These are phyloP conservation scores for Eragrostis nindensis DNA, from an alignment of 176 grass and related monocot genomes.

Conservation along the genomic window DNA sequence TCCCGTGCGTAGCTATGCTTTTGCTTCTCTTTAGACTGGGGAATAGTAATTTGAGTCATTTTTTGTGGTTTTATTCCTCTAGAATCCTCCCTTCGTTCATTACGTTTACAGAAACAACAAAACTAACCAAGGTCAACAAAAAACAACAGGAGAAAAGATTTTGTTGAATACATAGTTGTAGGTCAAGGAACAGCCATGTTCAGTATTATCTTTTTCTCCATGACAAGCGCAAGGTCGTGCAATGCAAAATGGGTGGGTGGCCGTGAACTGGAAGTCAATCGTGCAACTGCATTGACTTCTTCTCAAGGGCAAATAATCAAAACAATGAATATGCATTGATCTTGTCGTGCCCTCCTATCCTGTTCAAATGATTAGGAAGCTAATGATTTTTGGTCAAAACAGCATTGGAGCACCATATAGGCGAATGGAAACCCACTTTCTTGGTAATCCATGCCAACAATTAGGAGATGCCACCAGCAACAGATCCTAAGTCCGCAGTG, in stretches of 20 bases:
- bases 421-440: not conserved
- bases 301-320: not conserved
- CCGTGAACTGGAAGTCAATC: not conserved
- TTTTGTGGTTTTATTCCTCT: no score
- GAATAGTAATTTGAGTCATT: no score
- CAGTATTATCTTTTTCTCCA: not conserved
- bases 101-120: not conserved
- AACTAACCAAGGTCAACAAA: not conserved
- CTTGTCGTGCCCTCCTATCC: not conserved
- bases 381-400: not conserved
- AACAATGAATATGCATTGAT: not conserved
- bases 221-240: conserved; percentile 7
- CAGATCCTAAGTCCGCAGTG: not conserved
- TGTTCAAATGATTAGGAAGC: not conserved
- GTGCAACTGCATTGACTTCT: not conserved
- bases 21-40: no score
- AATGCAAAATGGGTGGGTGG: conserved; percentile 3
- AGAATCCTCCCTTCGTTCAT: no score
- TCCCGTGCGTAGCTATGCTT: no score
- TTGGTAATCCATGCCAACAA: not conserved
- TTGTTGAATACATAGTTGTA: not conserved
- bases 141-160: not conserved
- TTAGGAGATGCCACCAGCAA: not conserved
- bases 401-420: not conserved
- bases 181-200: not conserved